phyloP scores from a whole-genome alignment of 176 grass and related monocot species.

The Triticum timopheevii region DNA sequence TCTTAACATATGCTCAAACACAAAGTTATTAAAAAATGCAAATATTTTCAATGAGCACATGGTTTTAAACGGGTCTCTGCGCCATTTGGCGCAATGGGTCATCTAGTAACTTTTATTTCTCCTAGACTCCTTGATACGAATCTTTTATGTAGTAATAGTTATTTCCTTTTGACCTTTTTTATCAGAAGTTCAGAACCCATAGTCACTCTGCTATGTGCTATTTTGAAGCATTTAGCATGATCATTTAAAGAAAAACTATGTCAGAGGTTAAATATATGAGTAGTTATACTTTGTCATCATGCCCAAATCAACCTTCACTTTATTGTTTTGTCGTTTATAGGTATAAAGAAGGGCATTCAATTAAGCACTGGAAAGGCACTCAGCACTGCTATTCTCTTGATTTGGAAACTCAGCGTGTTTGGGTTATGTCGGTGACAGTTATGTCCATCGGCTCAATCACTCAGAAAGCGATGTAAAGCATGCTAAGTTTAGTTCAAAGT shows the following conservation, averaged over 20 bases:
- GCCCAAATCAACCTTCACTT: background rate
- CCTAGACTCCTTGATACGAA: background rate
- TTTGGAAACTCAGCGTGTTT: conserved; percentile 85
- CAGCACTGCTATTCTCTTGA: conserved; percentile 93
- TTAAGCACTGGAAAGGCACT: conserved; percentile 88
- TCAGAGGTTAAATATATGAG: background rate
- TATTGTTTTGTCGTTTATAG: conserved; percentile 25
- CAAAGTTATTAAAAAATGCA: no score
- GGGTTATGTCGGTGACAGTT: conserved; percentile 96
- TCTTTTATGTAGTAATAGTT: background rate
- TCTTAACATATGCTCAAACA: no score
- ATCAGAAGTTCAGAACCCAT: background rate
- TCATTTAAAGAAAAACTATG: background rate
- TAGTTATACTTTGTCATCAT: background rate
- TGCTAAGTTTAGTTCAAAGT: conserved; percentile 62
- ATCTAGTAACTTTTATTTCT: background rate
- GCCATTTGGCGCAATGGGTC: no score
- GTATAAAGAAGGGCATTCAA: conserved; percentile 93
- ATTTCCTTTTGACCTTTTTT: background rate
- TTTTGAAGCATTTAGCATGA: background rate
- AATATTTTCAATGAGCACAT: no score
- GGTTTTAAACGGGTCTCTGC: no score
- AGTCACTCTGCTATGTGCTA: background rate
- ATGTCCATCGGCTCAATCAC: conserved; percentile 90
- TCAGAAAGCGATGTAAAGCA: conserved; percentile 74